Percentiles rank a stretch among this genome's conserved stretches.
Conservation (phyloP, 1,284 basidiomycete genomes). For the Irpex sp. region DNA sequence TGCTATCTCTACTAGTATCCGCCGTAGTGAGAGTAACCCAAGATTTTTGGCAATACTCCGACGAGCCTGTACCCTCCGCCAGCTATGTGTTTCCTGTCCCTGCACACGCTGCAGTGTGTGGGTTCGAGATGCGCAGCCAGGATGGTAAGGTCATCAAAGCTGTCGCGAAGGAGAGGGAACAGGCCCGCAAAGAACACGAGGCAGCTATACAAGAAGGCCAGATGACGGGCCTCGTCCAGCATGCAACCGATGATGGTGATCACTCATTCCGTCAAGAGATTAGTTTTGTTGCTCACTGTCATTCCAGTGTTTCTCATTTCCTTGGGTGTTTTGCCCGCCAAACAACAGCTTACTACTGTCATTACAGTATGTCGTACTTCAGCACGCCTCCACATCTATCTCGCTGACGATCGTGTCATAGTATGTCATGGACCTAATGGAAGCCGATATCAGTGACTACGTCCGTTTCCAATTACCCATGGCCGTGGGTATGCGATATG, state of each 20-base stretch:
- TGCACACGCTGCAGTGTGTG: slow-evolving; percentile 42
- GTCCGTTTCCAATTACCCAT: slow-evolving; percentile 48
- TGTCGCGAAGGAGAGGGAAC: slow-evolving; percentile 41
- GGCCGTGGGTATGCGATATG: slow-evolving; percentile 46
- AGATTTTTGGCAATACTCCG: slow-evolving; percentile 9
- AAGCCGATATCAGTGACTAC: slow-evolving; percentile 40
- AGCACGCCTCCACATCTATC: background rate
- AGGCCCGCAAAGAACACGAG: slow-evolving; percentile 39
- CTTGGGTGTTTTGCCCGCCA: slow-evolving; percentile 43
- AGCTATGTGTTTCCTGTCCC: slow-evolving; percentile 29
- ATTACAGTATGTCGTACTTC: slow-evolving; percentile 35
- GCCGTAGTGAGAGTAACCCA: slow-evolving; percentile 45
- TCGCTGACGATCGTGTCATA: slow-evolving; percentile 12
- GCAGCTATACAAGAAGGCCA: slow-evolving; percentile 36
- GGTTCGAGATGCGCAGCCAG: slow-evolving; percentile 38
- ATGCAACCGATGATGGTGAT: slow-evolving; percentile 46
- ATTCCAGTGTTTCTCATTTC: slow-evolving; percentile 50
- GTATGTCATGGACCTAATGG: slow-evolving; percentile 37
- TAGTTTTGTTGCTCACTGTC: background rate
- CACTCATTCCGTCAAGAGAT: background rate
- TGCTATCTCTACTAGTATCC: slow-evolving; percentile 31
- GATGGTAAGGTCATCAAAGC: slow-evolving; percentile 39
- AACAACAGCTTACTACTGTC: slow-evolving; percentile 32
- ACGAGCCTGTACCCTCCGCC: background rate
- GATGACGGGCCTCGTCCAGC: slow-evolving; percentile 41